Percentiles rank a stretch among this genome's conserved stretches.
Evolutionary conservation across 2,329 filamentous ascomycete species (phyloP).

Genomic region (Aspergillus persii): DNA sequence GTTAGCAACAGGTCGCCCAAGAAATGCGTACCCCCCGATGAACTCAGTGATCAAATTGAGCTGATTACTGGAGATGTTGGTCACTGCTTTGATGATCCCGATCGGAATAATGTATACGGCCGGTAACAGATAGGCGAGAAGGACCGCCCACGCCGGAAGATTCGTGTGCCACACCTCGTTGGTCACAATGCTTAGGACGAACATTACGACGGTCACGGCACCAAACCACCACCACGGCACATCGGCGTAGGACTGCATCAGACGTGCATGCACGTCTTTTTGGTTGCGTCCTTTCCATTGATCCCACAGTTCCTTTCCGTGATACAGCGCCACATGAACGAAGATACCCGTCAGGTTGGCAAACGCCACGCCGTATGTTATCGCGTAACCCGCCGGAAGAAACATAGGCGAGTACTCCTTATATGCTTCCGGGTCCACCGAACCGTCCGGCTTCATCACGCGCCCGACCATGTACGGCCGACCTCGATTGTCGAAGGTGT

Average conservation of each 20-base stretch:
- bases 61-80: slow-evolving; percentile 50
- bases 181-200: slow-evolving; percentile 36
- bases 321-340: slow-evolving; percentile 38
- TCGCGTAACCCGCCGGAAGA: slow-evolving; percentile 58
- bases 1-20: slow-evolving; percentile 48
- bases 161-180: slow-evolving; percentile 46
- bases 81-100: slow-evolving; percentile 49
- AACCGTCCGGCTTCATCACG: slow-evolving; percentile 57
- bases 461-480: slow-evolving; percentile 57
- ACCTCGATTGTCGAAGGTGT: slow-evolving; percentile 65
- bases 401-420: slow-evolving; percentile 64
- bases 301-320: slow-evolving; percentile 36
- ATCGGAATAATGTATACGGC: slow-evolving; percentile 48
- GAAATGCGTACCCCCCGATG: slow-evolving; percentile 49
- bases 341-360: slow-evolving; percentile 63
- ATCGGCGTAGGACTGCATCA: slow-evolving; percentile 41
- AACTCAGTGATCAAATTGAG: slow-evolving; percentile 50
- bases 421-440: slow-evolving; percentile 61
- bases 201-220: slow-evolving; percentile 37
- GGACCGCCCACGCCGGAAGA: slow-evolving; percentile 46
- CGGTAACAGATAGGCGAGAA: slow-evolving; percentile 46
- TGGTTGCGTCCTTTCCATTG: slow-evolving; percentile 35
- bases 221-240: slow-evolving; percentile 51
- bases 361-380: slow-evolving; percentile 61
- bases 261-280: slow-evolving; percentile 44